Evolutionary conservation across 495 filamentous ascomycete genomes (phyloP).

Genomic region (Trichoderma orchidacearum): DNA sequence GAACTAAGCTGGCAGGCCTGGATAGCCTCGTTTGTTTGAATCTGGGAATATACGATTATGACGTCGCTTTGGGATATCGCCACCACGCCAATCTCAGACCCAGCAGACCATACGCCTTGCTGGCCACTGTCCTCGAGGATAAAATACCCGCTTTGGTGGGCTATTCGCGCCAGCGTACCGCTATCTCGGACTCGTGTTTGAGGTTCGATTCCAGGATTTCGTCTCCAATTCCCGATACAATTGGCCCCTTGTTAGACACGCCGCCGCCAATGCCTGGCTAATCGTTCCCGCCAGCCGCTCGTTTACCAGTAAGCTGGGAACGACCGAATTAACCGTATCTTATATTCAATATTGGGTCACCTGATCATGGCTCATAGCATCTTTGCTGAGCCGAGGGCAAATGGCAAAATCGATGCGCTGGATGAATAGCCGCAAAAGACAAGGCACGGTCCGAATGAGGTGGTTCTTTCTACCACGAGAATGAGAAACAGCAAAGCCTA

Average conservation of each 20-base stretch:
- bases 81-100: not conserved
- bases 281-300: too few species aligned
- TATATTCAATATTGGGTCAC: not conserved
- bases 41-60: not conserved
- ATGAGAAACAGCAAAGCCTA: too few species aligned
- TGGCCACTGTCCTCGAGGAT: too few species aligned
- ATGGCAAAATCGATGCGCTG: too few species aligned
- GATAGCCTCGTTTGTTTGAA: not conserved
- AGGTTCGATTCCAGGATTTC: too few species aligned
- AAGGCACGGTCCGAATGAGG: too few species aligned
- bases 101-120: not conserved
- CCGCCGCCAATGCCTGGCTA: not conserved
- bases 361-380: too few species aligned
- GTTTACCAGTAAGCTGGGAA: not conserved
- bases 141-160: too few species aligned
- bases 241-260: not conserved
- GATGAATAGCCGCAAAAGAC: too few species aligned
- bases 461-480: too few species aligned
- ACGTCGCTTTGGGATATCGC: not conserved
- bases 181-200: not conserved
- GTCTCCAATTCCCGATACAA: not conserved
- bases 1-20: not conserved
- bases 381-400: too few species aligned
- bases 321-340: not conserved
- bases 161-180: not conserved